Evolutionary conservation across 495 filamentous ascomycete genomes (phyloP).

Genomic region (Beverwykella pulmonaria): DNA sequence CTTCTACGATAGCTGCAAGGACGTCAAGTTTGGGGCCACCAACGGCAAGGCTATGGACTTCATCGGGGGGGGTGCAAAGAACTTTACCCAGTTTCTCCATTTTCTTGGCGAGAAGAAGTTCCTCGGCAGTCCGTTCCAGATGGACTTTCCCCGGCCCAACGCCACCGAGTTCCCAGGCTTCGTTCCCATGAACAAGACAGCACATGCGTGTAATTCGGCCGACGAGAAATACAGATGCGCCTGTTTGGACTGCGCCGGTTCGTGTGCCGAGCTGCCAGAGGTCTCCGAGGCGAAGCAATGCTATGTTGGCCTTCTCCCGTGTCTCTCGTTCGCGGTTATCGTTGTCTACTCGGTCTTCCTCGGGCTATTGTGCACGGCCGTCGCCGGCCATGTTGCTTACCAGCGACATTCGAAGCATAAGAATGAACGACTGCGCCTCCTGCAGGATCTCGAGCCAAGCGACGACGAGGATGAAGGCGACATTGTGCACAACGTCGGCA

Average conservation of each 20-base stretch:
- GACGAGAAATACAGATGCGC: conserved; percentile 85
- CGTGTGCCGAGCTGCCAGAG: conserved; percentile 78
- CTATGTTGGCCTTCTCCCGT: conserved; percentile 82
- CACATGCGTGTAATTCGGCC: conserved; percentile 85
- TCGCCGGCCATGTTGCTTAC: conserved; percentile 75
- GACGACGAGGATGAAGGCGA: conserved; percentile 92
- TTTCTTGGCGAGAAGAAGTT: conserved; percentile 91
- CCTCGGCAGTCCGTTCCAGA: conserved; percentile 93
- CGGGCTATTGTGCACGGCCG: conserved; percentile 61
- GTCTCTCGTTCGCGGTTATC: conserved; percentile 88
- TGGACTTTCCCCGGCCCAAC: conserved; percentile 76
- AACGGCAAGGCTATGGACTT: conserved; percentile 91
- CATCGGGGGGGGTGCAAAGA: conserved; percentile 92
- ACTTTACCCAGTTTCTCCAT: conserved; percentile 79
- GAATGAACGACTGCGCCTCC: conserved; percentile 77
- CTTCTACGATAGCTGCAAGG: conserved; percentile 96
- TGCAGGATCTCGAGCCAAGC: conserved; percentile 78
- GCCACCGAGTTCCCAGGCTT: conserved; percentile 62
- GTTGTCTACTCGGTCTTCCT: conserved; percentile 79
- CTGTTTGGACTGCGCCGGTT: conserved; percentile 85
- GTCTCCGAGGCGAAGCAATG: conserved; percentile 69
- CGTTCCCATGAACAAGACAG: conserved; percentile 62
- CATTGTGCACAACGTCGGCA: conserved; percentile 68
- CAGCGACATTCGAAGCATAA: conserved; percentile 70
- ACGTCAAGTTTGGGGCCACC: conserved; percentile 94